Percentiles rank a stretch among this genome's conserved stretches.
Conservation (phyloP, 306 rosid genomes). For the Hippophae tibetana region DNA sequence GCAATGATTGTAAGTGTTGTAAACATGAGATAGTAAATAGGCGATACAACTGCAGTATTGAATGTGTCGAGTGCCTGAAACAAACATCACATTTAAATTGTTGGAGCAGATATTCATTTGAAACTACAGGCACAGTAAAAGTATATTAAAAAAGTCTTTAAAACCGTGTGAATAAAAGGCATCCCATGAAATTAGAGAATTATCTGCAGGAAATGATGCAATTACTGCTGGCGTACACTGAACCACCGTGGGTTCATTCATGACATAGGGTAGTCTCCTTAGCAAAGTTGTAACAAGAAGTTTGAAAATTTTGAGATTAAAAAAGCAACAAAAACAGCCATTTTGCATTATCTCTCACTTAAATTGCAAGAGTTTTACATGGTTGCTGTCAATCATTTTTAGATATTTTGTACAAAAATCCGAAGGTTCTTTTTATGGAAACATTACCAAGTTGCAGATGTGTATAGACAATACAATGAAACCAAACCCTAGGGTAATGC, state of each 20-base stretch:
- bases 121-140: not conserved
- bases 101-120: conserved; percentile 12
- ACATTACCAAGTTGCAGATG: too few relatives aligned
- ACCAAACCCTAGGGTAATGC: too few relatives aligned
- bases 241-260: not conserved
- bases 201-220: not conserved
- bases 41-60: conserved; percentile 83
- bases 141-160: not conserved
- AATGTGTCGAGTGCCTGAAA: conserved; percentile 92
- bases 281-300: not conserved
- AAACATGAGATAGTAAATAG: conserved; percentile 83
- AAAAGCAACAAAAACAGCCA: too few relatives aligned
- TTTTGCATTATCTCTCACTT: too few relatives aligned
- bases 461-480: too few relatives aligned
- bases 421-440: too few relatives aligned
- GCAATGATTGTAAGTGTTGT: conserved; percentile 72
- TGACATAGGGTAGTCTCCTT: not conserved
- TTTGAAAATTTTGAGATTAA: not conserved
- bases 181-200: not conserved
- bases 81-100: conserved; percentile 1
- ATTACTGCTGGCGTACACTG: not conserved
- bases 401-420: too few relatives aligned
- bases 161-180: not conserved
- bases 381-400: too few relatives aligned
- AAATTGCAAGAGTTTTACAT: too few relatives aligned